Percentiles rank a stretch among this genome's conserved stretches.
Conservation (phyloP, 345 rosid species). For the Eutrema heterophyllum region DNA sequence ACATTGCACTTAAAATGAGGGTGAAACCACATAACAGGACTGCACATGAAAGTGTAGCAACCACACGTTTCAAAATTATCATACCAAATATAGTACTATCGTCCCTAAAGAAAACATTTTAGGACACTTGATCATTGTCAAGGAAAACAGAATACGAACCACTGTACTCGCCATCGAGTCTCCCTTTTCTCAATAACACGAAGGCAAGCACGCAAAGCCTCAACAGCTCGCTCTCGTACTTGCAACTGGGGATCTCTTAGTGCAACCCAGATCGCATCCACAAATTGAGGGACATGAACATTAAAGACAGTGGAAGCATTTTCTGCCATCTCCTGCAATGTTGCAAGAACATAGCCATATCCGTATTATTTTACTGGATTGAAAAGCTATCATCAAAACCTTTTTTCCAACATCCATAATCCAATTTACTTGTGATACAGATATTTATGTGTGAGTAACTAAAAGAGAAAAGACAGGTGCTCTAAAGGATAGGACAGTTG, state of each 20-base stretch:
- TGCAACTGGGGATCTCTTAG: constrained; percentile 87
- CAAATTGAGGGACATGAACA: constrained; percentile 93
- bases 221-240: constrained; percentile 91
- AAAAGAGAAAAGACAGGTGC: not conserved
- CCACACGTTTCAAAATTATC: not conserved
- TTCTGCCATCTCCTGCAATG: constrained; percentile 92
- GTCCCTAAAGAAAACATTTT: not conserved
- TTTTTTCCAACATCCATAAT: not conserved
- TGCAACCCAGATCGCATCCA: constrained; percentile 99
- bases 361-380: not conserved
- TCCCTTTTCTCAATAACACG: constrained; percentile 98
- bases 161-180: constrained; percentile 99
- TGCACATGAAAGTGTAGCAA: constrained; percentile 6
- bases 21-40: not conserved
- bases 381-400: not conserved
- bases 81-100: not conserved
- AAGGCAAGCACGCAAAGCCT: constrained; percentile 99
- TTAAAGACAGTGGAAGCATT: constrained; percentile 98
- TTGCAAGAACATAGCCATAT: constrained; percentile 17
- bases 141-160: constrained; percentile 49
- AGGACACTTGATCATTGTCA: constrained; percentile 8
- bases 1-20: not conserved
- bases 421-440: not conserved
- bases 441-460: not conserved
- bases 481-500: constrained; percentile 3